A percentile compares a stretch with the other conserved stretches of the same genome.
Conservation (phyloP, 2,329 filamentous ascomycete genomes). For the Tolypocladium album region DNA sequence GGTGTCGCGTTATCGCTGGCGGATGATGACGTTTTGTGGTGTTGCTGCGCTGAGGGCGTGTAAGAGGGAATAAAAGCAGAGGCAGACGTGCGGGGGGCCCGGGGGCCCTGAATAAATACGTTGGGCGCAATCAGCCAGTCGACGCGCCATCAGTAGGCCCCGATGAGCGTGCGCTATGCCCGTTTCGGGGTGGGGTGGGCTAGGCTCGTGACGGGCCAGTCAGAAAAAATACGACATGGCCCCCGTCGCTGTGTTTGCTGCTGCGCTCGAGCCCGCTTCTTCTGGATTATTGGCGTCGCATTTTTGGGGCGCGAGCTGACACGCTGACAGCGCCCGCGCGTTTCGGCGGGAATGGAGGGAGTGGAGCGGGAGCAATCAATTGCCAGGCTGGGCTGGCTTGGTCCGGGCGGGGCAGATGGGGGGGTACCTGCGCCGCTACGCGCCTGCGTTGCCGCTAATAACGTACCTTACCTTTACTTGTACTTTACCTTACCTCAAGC, state of each 20-base stretch:
- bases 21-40: conserved; percentile 11
- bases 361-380: background rate
- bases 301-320: background rate
- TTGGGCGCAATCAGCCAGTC: conserved; percentile 24
- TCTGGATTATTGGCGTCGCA: background rate
- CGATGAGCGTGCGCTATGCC: conserved; percentile 1
- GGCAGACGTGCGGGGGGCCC: conserved; percentile 14
- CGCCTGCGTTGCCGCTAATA: background rate
- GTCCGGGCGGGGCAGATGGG: background rate
- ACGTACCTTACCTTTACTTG: too few species aligned
- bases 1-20: conserved; percentile 6
- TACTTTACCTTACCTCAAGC: too few species aligned
- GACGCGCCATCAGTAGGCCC: conserved; percentile 8
- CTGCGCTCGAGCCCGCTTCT: background rate
- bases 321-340: background rate
- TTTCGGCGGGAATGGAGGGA: background rate
- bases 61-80: conserved; percentile 11
- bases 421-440: background rate
- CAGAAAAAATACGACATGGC: background rate
- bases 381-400: background rate
- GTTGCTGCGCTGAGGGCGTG: conserved; percentile 12
- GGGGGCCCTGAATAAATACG: conserved; percentile 22
- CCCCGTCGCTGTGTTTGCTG: background rate
- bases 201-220: background rate
- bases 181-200: conserved; percentile 5